Conservation (phyloP, 2,329 filamentous ascomycete species). For the Coleophoma cylindrospora region DNA sequence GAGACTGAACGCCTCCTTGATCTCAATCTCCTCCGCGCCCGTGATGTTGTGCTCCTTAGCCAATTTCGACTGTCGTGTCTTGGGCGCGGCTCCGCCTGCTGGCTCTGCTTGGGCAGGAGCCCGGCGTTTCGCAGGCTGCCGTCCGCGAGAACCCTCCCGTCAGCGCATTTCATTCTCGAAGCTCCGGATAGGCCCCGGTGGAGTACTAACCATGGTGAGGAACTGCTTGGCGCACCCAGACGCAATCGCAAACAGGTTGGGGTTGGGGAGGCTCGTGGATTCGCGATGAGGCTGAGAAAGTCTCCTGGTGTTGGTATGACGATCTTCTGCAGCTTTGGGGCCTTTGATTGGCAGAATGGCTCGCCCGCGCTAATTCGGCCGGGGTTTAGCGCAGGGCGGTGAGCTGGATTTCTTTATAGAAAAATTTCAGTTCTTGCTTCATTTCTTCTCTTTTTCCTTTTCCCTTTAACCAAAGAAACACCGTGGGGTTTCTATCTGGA, state of each 20-base stretch:
- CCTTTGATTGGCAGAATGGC: neutral
- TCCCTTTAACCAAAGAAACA: neutral
- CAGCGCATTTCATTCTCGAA: too few species aligned
- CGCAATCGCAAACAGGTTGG: neutral
- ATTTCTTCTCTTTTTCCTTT: neutral
- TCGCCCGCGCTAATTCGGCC: neutral
- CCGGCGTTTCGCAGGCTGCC: conserved; percentile 25
- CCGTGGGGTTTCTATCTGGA: neutral
- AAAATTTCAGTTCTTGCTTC: neutral
- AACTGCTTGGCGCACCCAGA: too few species aligned
- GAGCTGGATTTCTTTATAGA: neutral
- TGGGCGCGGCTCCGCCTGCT: conserved; percentile 20
- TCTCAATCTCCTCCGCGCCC: conserved; percentile 80
- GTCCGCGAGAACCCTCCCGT: too few species aligned
- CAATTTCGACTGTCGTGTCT: conserved; percentile 73
- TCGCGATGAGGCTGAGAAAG: neutral
- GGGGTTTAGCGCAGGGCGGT: neutral
- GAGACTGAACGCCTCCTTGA: conserved; percentile 81
- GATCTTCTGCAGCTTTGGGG: neutral
- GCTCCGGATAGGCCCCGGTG: too few species aligned
- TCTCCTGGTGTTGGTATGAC: neutral
- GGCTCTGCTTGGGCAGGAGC: conserved; percentile 12
- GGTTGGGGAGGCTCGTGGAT: neutral
- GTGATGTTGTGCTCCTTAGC: conserved; percentile 88
- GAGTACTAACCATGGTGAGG: too few species aligned